These are phyloP conservation scores for Papiliotrema flavescens DNA, from an alignment of 1,284 basidiomycete genomes.

Conservation along the genomic window DNA sequence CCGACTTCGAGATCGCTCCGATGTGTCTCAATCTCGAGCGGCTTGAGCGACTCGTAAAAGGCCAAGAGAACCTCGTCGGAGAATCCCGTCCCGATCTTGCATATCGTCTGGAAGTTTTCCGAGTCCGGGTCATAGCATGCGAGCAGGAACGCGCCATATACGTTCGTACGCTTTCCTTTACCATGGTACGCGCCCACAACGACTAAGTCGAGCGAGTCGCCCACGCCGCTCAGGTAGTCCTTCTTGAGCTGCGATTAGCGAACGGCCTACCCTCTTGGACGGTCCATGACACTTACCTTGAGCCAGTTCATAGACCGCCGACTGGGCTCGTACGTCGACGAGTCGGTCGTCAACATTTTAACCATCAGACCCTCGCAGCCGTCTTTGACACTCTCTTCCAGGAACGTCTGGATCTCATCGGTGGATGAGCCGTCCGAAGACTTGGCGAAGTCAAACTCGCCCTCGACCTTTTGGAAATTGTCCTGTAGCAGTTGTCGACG, in stretches of 20 bases:
- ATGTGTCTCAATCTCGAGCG: constrained; percentile 63
- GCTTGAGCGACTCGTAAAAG: constrained; percentile 79
- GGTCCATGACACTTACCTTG: constrained; percentile 61
- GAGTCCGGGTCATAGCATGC: constrained; percentile 90
- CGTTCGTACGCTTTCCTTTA: constrained; percentile 94
- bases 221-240: constrained; percentile 93
- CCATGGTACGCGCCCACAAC: constrained; percentile 97
- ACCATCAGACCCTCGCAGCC: constrained; percentile 99
- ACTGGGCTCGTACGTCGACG: constrained; percentile 93
- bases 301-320: constrained; percentile 95
- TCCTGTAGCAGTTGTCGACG: constrained; percentile 71
- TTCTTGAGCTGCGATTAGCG: constrained; percentile 73
- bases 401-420: constrained; percentile 91
- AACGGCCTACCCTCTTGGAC: constrained; percentile 2
- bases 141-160: constrained; percentile 92
- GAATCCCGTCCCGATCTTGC: constrained; percentile 99
- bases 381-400: constrained; percentile 95
- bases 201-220: constrained; percentile 94
- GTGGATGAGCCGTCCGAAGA: constrained; percentile 82
- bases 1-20: constrained; percentile 79
- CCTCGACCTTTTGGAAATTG: constrained; percentile 76
- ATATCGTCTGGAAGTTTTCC: constrained; percentile 91
- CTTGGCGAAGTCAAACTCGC: constrained; percentile 91
- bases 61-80: constrained; percentile 81
- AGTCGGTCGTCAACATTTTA: constrained; percentile 90